Conservation (phyloP, 106 monocot genomes). For the Phalaenopsis equestris region DNA sequence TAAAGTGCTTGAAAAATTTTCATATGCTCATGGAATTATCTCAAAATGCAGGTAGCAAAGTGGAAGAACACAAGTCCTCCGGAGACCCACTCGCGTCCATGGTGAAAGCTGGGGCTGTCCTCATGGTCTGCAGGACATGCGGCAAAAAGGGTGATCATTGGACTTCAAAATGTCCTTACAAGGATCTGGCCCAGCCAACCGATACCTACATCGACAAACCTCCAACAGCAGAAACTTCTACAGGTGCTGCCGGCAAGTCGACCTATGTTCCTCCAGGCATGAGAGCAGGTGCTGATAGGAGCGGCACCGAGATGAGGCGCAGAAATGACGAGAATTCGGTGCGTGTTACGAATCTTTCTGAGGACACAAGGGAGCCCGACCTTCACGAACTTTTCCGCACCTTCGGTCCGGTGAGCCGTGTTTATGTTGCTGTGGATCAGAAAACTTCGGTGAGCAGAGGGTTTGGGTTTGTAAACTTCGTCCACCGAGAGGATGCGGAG, state of each 20-base stretch:
- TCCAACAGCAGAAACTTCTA: constrained; percentile 19
- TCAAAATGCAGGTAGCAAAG: constrained; percentile 39
- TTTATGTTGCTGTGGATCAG: constrained; percentile 84
- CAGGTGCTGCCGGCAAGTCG: constrained; percentile 21
- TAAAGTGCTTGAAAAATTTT: no score
- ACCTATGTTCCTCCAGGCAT: constrained; percentile 60
- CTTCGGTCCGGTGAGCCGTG: constrained; percentile 76
- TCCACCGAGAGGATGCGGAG: constrained; percentile 79
- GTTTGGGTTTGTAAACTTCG: constrained; percentile 90
- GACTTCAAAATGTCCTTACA: constrained; percentile 88
- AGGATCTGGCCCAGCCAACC: constrained; percentile 51
- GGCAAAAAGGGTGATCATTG: constrained; percentile 89
- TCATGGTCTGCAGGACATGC: constrained; percentile 84
- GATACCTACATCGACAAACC: constrained; percentile 45
- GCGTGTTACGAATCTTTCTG: constrained; percentile 80
- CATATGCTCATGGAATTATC: no score
- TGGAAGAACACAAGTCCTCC: constrained; percentile 47
- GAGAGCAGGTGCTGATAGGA: constrained; percentile 42
- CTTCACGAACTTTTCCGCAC: constrained; percentile 83
- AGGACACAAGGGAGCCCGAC: constrained; percentile 87
- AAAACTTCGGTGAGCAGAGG: constrained; percentile 82
- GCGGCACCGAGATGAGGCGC: constrained; percentile 50
- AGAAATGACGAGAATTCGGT: constrained; percentile 94
- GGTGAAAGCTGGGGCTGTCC: constrained; percentile 48
- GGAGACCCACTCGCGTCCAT: constrained; percentile 48